A percentile compares a stretch with the other conserved stretches of the same genome.
Evolutionary conservation across 2,329 filamentous ascomycete species (phyloP).

Genomic region (Zymoseptoria pseudotritici): DNA sequence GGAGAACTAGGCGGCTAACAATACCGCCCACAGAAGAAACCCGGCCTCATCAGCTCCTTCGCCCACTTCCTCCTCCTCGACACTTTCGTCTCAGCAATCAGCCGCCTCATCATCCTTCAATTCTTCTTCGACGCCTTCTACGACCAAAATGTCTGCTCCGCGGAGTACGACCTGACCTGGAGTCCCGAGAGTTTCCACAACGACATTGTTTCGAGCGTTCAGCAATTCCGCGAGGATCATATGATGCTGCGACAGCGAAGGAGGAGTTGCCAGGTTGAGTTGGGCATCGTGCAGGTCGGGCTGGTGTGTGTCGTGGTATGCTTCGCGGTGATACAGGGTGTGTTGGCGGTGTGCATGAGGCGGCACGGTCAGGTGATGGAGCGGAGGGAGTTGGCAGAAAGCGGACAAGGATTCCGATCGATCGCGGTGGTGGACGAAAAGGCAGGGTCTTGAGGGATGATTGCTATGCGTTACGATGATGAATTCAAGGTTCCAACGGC

Average conservation of each 20-base stretch:
- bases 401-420: not conserved
- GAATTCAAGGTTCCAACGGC: conserved; percentile 3
- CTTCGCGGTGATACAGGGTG: conserved; percentile 14
- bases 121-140: conserved; percentile 20
- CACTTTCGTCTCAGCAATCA: conserved; percentile 19
- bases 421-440: not conserved
- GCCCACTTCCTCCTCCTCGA: conserved; percentile 23
- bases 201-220: conserved; percentile 17
- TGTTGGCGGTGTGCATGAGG: conserved; percentile 16
- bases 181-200: conserved; percentile 14
- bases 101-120: conserved; percentile 18
- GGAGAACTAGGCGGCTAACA: not conserved
- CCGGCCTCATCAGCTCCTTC: conserved; percentile 18
- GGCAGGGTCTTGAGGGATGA: not conserved
- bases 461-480: conserved; percentile 7
- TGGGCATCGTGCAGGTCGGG: conserved; percentile 16
- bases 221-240: conserved; percentile 15
- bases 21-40: conserved; percentile 9
- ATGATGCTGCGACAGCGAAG: conserved; percentile 11
- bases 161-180: conserved; percentile 14
- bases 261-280: conserved; percentile 14
- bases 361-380: conserved; percentile 12
- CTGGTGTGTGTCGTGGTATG: conserved; percentile 11
- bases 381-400: not conserved
- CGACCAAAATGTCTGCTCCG: conserved; percentile 18